phyloP scores from a whole-genome alignment of 495 filamentous ascomycete species.

The Penicillium chermesinum region DNA sequence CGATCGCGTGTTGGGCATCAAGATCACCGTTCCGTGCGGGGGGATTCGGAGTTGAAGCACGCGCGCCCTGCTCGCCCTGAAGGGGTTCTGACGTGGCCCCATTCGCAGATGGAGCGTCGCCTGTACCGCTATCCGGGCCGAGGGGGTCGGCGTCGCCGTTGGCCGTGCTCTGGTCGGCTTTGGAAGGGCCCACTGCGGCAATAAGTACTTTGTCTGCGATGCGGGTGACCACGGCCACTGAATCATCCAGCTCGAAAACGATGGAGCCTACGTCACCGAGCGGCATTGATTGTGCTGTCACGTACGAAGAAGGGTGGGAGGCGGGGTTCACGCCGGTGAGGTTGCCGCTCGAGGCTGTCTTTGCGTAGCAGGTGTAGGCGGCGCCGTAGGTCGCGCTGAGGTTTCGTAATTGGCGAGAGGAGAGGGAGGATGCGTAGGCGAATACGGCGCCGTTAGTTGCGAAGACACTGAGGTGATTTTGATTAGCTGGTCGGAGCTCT shows the following conservation, averaged over 20 bases:
- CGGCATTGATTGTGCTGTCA: conserved; percentile 44
- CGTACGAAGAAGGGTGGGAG: conserved; percentile 44
- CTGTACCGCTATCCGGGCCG: neutral
- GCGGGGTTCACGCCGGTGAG: conserved; percentile 45
- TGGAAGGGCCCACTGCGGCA: conserved; percentile 40
- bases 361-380: conserved; percentile 45
- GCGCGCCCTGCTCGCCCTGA: conserved; percentile 14
- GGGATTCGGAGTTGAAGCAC: conserved; percentile 6
- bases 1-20: conserved; percentile 38
- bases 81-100: conserved; percentile 13
- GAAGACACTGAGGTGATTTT: conserved; percentile 26
- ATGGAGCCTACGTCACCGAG: conserved; percentile 48
- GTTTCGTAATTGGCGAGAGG: conserved; percentile 41
- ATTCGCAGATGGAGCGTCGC: conserved; percentile 10
- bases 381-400: conserved; percentile 45
- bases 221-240: conserved; percentile 42
- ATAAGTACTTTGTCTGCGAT: conserved; percentile 45
- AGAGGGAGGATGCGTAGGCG: conserved; percentile 40
- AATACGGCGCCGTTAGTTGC: conserved; percentile 46
- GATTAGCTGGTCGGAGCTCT: neutral
- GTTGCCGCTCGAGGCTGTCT: conserved; percentile 42
- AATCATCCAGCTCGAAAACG: conserved; percentile 44
- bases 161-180: conserved; percentile 15
- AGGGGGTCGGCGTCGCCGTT: conserved; percentile 10
- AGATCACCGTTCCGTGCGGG: conserved; percentile 22